phyloP scores from a whole-genome alignment of 1,284 basidiomycete genomes.

The Lignosus rhinocerotis region DNA sequence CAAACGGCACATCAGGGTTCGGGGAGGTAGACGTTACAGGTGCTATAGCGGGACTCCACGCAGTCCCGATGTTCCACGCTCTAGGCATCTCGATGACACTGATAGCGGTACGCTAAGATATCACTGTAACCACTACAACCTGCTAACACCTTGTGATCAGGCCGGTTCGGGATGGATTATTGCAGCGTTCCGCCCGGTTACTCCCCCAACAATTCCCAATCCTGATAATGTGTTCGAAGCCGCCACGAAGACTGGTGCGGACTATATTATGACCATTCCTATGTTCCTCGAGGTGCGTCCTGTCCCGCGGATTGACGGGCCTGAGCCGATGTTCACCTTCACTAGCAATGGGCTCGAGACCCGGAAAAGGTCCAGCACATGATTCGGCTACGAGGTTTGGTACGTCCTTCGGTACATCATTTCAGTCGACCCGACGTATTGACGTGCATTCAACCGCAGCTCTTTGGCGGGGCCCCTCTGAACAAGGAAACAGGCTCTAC shows the following conservation, averaged over 20 bases:
- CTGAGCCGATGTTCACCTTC: background rate
- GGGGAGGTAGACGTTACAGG: background rate
- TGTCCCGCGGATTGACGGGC: background rate
- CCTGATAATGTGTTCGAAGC: constrained; percentile 1
- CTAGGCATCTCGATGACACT: constrained; percentile 2
- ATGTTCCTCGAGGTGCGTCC: constrained; percentile 2
- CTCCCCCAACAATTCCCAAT: constrained; percentile 5
- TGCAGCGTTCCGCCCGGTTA: background rate
- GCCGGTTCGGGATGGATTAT: background rate
- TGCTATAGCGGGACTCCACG: background rate
- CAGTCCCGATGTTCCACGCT: constrained; percentile 15
- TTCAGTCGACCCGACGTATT: background rate
- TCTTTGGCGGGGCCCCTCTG: constrained; percentile 8
- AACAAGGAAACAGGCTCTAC: constrained; percentile 5
- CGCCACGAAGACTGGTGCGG: background rate
- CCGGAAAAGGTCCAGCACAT: background rate
- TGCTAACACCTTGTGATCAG: background rate
- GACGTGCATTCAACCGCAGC: background rate
- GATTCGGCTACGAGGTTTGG: background rate
- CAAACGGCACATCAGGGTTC: background rate
- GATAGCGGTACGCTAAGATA: background rate
- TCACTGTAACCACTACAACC: background rate
- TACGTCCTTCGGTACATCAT: background rate
- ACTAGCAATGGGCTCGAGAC: constrained; percentile 7
- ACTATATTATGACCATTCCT: background rate